These are phyloP conservation scores for Curvularia verruculosa DNA, from an alignment of 2,329 filamentous ascomycete species.

Conservation along the genomic window DNA sequence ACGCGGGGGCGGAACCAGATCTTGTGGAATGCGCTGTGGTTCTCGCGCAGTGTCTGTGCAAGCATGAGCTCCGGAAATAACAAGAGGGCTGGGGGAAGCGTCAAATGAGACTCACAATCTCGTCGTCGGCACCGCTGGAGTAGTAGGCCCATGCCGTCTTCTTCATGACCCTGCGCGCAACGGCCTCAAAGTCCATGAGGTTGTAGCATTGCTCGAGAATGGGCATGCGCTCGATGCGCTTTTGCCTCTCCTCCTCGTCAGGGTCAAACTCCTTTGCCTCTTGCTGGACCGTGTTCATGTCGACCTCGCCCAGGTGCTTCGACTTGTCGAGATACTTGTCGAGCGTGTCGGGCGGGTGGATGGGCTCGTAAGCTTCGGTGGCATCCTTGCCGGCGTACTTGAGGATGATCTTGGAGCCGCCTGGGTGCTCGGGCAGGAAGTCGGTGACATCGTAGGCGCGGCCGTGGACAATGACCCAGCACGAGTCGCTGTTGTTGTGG, in stretches of 20 bases:
- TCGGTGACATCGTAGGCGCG: conserved; percentile 71
- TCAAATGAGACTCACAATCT: conserved; percentile 66
- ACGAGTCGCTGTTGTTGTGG: conserved; percentile 82
- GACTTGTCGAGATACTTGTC: conserved; percentile 52
- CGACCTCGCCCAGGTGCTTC: conserved; percentile 49
- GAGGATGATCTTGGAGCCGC: conserved; percentile 84
- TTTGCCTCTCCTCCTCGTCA: conserved; percentile 74
- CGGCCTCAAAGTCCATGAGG: conserved; percentile 83
- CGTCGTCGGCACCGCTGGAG: conserved; percentile 88
- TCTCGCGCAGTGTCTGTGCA: conserved; percentile 84
- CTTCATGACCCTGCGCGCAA: conserved; percentile 91
- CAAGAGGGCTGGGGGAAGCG: background rate
- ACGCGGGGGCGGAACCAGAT: conserved; percentile 95
- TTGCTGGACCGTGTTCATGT: conserved; percentile 45
- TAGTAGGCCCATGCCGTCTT: conserved; percentile 98
- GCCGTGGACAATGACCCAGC: conserved; percentile 72
- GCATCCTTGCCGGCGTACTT: conserved; percentile 67
- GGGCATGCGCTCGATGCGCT: conserved; percentile 61
- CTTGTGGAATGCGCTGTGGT: conserved; percentile 94
- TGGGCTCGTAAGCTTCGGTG: conserved; percentile 58
- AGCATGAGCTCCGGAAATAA: conserved; percentile 19
- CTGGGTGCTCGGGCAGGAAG: conserved; percentile 69
- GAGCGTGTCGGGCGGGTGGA: conserved; percentile 59
- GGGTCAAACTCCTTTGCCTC: conserved; percentile 54
- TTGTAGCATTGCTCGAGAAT: conserved; percentile 56